Conservation (phyloP, 164 flowering plant genomes). For the Magnolia sinica region DNA sequence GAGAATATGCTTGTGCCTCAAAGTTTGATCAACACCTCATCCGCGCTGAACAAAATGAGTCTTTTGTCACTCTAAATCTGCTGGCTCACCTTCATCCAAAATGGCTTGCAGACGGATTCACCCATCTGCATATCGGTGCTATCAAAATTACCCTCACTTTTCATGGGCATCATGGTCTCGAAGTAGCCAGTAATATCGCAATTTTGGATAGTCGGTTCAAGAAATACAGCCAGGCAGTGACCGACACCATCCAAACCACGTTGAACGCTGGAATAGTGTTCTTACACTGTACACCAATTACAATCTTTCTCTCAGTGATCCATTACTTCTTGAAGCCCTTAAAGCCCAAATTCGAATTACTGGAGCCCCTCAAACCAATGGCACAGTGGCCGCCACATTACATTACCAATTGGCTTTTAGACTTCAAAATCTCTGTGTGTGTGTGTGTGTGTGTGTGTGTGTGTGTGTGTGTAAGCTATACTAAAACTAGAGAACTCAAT, state of each 20-base stretch:
- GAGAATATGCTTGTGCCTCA: no score
- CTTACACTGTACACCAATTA: not conserved
- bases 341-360: not conserved
- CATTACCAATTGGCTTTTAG: no score
- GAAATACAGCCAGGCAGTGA: not conserved
- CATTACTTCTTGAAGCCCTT: not conserved
- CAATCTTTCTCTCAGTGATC: not conserved
- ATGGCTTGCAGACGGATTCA: not conserved
- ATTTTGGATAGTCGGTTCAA: not conserved
- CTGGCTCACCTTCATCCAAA: not conserved
- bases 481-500: no score
- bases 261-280: not conserved
- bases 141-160: not conserved
- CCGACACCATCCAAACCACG: not conserved
- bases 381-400: no score
- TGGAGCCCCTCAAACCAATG: not conserved
- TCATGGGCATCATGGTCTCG: not conserved
- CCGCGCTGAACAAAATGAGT: not conserved
- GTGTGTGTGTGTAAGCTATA: no score
- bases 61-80: not conserved
- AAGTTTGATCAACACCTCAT: no score
- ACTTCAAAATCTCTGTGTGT: no score
- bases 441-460: no score
- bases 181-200: not conserved
- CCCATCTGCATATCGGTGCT: not conserved